Evolutionary conservation across 23 red algal genomes (phyloP), one percentile per base, ranked within the genome.

Genomic region (Gracilaria vermiculophylla): DNA sequence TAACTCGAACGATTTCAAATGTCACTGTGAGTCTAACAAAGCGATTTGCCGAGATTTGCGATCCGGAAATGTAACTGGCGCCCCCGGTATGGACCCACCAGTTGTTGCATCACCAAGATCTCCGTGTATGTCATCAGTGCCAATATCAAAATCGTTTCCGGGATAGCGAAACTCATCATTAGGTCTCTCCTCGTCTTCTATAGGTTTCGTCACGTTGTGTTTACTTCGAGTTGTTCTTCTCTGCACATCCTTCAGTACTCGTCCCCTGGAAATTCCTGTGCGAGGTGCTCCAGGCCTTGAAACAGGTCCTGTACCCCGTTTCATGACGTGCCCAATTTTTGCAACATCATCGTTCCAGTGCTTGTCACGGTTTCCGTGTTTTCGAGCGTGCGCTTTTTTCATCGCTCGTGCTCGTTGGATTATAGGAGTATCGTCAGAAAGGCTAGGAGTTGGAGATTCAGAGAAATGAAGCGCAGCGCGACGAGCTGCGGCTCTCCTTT

Each of bases 401-500:
- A 24, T 73, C 37, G 10, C 2, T 28, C 67, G 67, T 25, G 3
- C 36, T 3, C 37, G 67, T 36, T 35, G 28, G 10, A 28, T 28
- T 28, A 64, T 64, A 19, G 42, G 67, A 47, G 15, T 16, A 12
- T 73, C 67, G 42, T 73, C 67, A 47, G 67, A 73, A 28, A 42
- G 23, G 42, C 67, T 73, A 14, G 67, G 67, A 73, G 67, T 45
- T 24, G 67, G 67, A 36, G 67, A 73, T 45, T 73, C 39, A 8
- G 67, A 73, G 15, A 73, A 73, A 12, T 40, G 67, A 73, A 45
- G 67, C 3, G 67, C 67, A 5, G 67, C 67, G 42, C 67, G 67
- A 9, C 42, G 36, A 48, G 67, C 67, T 73, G 67, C 67, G 25
- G 36, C 37, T 48, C 67, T 44, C 40, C n/a, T 73, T 23, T 73